Evolutionary conservation across 2,329 filamentous ascomycete species (phyloP).

Genomic region (Ilyonectria destructans): DNA sequence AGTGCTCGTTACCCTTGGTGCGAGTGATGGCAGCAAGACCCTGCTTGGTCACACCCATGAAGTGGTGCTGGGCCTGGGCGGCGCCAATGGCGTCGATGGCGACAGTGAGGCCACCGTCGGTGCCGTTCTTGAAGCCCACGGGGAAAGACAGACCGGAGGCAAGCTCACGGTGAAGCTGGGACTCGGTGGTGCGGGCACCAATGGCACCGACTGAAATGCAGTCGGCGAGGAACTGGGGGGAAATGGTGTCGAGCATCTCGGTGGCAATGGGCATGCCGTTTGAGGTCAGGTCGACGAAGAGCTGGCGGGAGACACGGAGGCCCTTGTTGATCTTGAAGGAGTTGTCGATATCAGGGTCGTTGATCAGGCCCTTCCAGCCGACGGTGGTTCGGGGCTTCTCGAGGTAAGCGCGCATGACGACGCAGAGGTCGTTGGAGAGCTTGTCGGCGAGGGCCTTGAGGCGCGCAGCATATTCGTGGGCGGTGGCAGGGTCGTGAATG

Average conservation of each 20-base stretch:
- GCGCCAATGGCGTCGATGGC: slow-evolving; percentile 97
- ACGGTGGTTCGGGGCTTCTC: slow-evolving; percentile 99
- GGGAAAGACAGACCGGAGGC: slow-evolving; percentile 97
- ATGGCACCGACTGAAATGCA: slow-evolving; percentile 96
- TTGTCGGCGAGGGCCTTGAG: slow-evolving; percentile 85
- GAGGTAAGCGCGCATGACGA: slow-evolving; percentile 98
- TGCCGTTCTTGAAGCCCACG: slow-evolving; percentile 99
- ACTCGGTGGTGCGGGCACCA: slow-evolving; percentile 96
- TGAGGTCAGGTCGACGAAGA: slow-evolving; percentile 92
- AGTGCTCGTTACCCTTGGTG: slow-evolving; percentile 95
- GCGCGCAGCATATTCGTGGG: slow-evolving; percentile 88
- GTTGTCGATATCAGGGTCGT: slow-evolving; percentile 97
- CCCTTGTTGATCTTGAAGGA: slow-evolving; percentile 99
- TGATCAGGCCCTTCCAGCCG: slow-evolving; percentile 99
- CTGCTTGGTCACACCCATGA: slow-evolving; percentile 99
- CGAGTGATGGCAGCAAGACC: slow-evolving; percentile 95
- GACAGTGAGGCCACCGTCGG: slow-evolving; percentile 90
- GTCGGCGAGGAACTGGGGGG: slow-evolving; percentile 96
- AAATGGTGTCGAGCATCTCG: slow-evolving; percentile 99
- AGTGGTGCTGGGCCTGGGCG: slow-evolving; percentile 90
- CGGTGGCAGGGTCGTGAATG: slow-evolving; percentile 92
- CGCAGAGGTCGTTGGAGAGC: slow-evolving; percentile 86
- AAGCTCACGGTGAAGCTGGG: slow-evolving; percentile 95
- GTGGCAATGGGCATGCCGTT: slow-evolving; percentile 94
- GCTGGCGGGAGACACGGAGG: slow-evolving; percentile 89